Conservation (phyloP, 1,284 basidiomycete genomes). For the Cerioporus squamosus region DNA sequence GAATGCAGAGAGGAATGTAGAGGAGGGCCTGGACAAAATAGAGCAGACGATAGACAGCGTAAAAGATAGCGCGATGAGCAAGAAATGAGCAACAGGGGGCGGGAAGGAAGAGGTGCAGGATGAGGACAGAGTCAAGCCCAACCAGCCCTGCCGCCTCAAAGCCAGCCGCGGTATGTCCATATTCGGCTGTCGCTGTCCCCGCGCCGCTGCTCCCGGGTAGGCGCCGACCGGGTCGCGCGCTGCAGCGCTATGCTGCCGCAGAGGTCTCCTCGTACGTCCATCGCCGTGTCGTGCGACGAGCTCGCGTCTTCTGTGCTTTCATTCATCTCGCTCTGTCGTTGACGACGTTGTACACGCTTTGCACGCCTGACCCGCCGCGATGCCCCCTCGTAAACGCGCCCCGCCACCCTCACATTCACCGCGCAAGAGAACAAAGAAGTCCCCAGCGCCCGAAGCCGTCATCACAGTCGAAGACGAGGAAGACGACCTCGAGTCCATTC, state of each 20-base stretch:
- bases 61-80: slow-evolving; percentile 23
- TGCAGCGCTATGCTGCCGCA: no score
- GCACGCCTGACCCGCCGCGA: background rate
- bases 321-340: background rate
- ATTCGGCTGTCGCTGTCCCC: slow-evolving; percentile 10
- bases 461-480: slow-evolving; percentile 33
- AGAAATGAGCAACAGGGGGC: slow-evolving; percentile 19
- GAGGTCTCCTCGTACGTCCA: background rate
- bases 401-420: slow-evolving; percentile 7
- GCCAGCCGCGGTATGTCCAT: slow-evolving; percentile 16
- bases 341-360: background rate
- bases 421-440: slow-evolving; percentile 19
- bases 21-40: slow-evolving; percentile 12
- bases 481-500: slow-evolving; percentile 43
- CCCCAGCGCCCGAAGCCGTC: background rate
- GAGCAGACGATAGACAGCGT: slow-evolving; percentile 21
- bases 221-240: slow-evolving; percentile 1
- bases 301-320: background rate
- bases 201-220: slow-evolving; percentile 2
- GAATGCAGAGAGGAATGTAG: slow-evolving; percentile 9
- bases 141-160: background rate
- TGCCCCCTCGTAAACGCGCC: slow-evolving; percentile 23
- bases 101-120: slow-evolving; percentile 5
- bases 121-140: background rate
- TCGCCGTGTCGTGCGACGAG: background rate